These are phyloP conservation scores for Parathielavia hyrcaniae DNA, from an alignment of 495 filamentous ascomycete species.

Conservation along the genomic window DNA sequence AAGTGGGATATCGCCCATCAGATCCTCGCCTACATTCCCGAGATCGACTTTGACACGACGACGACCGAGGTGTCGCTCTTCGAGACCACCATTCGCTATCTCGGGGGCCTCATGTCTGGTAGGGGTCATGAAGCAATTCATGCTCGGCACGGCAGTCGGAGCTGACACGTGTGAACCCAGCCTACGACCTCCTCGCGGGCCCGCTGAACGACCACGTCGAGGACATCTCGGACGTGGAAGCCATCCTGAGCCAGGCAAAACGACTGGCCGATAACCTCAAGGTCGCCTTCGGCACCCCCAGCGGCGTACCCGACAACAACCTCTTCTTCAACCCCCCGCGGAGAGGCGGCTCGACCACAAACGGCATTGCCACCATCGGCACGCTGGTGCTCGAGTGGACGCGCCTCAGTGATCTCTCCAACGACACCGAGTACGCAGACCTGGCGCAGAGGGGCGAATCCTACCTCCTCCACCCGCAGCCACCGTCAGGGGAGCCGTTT, in stretches of 20 bases:
- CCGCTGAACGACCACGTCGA: conserved; percentile 52
- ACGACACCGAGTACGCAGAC: conserved; percentile 56
- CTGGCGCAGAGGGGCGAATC: conserved; percentile 64
- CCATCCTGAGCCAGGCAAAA: conserved; percentile 59
- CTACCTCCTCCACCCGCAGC: conserved; percentile 63
- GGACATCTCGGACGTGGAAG: conserved; percentile 45
- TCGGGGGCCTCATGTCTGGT: conserved; percentile 70
- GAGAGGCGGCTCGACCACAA: conserved; percentile 45
- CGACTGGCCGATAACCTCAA: conserved; percentile 66
- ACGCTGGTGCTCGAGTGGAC: conserved; percentile 82
- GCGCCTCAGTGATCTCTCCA: conserved; percentile 69
- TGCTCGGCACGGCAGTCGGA: not conserved
- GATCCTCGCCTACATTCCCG: conserved; percentile 62
- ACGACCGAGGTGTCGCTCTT: conserved; percentile 63
- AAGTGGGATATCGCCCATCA: conserved; percentile 58
- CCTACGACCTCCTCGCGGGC: conserved; percentile 72
- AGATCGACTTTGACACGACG: conserved; percentile 62
- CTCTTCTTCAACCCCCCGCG: conserved; percentile 54
- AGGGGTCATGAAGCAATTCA: conserved; percentile 6
- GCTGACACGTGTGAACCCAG: conserved; percentile 31
- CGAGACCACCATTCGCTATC: conserved; percentile 85
- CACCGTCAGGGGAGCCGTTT: conserved; percentile 60
- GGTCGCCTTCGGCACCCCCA: conserved; percentile 69
- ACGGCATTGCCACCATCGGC: conserved; percentile 65
- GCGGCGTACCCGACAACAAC: conserved; percentile 70